Evolutionary conservation across 495 filamentous ascomycete genomes (phyloP).

Genomic region (Penicillium coffeae): DNA sequence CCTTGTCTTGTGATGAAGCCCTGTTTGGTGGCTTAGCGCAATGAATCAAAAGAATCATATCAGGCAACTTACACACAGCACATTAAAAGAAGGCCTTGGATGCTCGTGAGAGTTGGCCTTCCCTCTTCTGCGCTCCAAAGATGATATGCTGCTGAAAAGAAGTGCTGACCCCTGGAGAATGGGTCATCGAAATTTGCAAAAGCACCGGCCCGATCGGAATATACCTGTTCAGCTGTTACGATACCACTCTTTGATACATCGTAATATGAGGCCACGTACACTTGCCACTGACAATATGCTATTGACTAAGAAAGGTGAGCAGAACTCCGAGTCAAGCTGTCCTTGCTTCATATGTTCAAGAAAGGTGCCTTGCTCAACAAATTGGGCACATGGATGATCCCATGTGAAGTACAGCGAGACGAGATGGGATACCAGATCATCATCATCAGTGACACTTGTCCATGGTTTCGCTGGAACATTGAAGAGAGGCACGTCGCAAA

Average conservation of each 20-base stretch:
- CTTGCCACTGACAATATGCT: conserved; percentile 39
- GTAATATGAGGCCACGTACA: conserved; percentile 20
- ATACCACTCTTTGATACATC: neutral
- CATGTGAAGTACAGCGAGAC: conserved; percentile 46
- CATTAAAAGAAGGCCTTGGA: conserved; percentile 38
- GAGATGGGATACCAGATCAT: conserved; percentile 45
- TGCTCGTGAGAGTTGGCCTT: conserved; percentile 24
- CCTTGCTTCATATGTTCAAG: conserved; percentile 28
- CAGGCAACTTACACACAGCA: conserved; percentile 29
- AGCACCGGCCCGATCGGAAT: conserved; percentile 51
- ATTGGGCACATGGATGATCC: conserved; percentile 37
- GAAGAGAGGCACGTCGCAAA: conserved; percentile 35
- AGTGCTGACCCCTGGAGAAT: conserved; percentile 29
- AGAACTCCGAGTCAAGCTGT: conserved; percentile 26
- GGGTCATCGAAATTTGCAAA: conserved; percentile 21
- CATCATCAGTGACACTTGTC: conserved; percentile 44
- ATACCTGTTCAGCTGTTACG: conserved; percentile 18
- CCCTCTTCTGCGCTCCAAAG: conserved; percentile 36
- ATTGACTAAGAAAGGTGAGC: conserved; percentile 37
- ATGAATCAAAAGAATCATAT: neutral
- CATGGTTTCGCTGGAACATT: conserved; percentile 38
- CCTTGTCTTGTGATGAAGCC: conserved; percentile 30
- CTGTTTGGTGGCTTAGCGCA: conserved; percentile 13
- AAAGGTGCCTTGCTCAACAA: conserved; percentile 34
- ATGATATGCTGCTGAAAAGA: conserved; percentile 33